Evolutionary conservation across 768 basidiomycete species (phyloP), one percentile per base, ranked within the genome.

Genomic region (Rossbeevera mucosa): DNA sequence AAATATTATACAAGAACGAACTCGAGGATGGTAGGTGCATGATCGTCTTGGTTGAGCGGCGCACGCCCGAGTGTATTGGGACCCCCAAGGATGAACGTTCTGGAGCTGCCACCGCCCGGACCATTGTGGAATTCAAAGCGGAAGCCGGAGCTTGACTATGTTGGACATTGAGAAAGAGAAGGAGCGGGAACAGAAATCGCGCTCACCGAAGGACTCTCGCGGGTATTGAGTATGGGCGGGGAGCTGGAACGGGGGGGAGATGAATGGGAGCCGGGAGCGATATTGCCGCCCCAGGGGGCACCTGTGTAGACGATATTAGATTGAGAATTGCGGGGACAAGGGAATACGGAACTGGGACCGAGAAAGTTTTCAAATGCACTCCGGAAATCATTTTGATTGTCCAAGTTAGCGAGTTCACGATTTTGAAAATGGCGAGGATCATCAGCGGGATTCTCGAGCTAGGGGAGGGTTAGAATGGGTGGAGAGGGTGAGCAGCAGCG

Each of bases 371-470:
- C 78, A 24, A 82, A 55, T 4, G 71, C 71, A 20, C 72, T 70
- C 2, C 76, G 73, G 7, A 71, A 7, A n/a, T 59, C 66, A 9
- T 68, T 64, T 16, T 51, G 66, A 30, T 60, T 62, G 33, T 65
- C 60, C 53, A 45, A 57, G 49, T 14, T 48, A 48, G 68, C 70
- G 25, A 58, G 68, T 22, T 49, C 65, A 40, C 60, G 70, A 48
- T 69, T 70, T 31, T 78, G 76, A 64, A 86, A 89, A 36, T 76
- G 71, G 44, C 90, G 84, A 26, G 90, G 90, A 72, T 91, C 88
- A 62, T 91, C 86, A 46, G 71, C 62, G 21, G 82, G 73, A 66
- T 88, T 79, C 66, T 91, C 89, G 64, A 91, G 82, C 89, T 91
- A 66, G 20, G 21, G 46, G 48, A 33, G 31, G 21, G 54, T 62